These are phyloP conservation scores for Bigelowiella natans DNA, from an alignment of 78 protist genomes.

Conservation along the genomic window DNA sequence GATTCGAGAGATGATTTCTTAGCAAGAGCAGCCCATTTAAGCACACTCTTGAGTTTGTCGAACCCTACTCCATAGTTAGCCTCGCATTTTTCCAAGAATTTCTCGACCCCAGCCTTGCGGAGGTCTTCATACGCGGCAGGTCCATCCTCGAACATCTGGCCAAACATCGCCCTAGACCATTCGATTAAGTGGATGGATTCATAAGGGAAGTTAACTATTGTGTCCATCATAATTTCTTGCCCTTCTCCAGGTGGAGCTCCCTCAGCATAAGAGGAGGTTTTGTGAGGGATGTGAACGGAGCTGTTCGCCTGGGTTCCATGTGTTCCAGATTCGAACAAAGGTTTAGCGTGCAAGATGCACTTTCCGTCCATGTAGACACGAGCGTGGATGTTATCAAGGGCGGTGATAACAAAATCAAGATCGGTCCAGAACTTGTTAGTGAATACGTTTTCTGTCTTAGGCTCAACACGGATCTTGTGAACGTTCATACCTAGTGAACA, in stretches of 20 bases:
- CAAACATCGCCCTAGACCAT: slow-evolving; percentile 34
- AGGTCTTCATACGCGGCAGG: not conserved
- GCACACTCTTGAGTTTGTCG: not conserved
- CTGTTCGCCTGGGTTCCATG: slow-evolving; percentile 29
- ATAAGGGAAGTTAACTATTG: slow-evolving; percentile 40
- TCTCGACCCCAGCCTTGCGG: slow-evolving; percentile 3
- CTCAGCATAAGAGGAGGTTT: not conserved
- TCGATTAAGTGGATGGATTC: slow-evolving; percentile 31
- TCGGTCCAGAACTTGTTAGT: slow-evolving; percentile 24
- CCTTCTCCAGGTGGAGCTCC: slow-evolving; percentile 9
- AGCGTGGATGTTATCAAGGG: slow-evolving; percentile 47
- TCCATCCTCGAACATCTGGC: not conserved
- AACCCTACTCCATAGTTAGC: not conserved
- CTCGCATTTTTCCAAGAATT: slow-evolving; percentile 1
- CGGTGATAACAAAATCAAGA: slow-evolving; percentile 4
- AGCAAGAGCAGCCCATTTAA: not conserved
- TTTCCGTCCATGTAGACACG: slow-evolving; percentile 30
- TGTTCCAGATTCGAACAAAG: slow-evolving; percentile 53
- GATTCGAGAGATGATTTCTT: not conserved
- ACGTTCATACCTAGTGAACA: no score
- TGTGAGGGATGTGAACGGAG: not conserved
- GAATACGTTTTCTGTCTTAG: slow-evolving; percentile 37
- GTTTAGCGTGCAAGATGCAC: slow-evolving; percentile 18
- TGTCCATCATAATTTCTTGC: slow-evolving; percentile 22
- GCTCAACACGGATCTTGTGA: slow-evolving; percentile 1